These are phyloP conservation scores for Pseudopithomyces chartarum DNA, from an alignment of 2,329 filamentous ascomycete genomes.

Conservation along the genomic window DNA sequence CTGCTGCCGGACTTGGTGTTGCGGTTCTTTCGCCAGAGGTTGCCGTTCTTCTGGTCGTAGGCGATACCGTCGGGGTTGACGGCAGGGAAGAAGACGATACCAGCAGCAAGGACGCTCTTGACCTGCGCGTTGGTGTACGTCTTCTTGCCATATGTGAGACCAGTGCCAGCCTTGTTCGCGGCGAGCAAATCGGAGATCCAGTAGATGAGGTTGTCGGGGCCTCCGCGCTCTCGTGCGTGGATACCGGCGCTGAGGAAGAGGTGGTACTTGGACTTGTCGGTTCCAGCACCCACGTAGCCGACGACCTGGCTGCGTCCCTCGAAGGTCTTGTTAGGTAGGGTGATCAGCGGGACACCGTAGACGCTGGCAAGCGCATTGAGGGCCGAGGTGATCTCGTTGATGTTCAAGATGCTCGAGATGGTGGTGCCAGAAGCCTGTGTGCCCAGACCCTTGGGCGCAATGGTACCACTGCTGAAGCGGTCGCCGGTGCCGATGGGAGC, in stretches of 20 bases:
- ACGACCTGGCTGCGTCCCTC: conserved; percentile 49
- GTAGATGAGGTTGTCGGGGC: conserved; percentile 62
- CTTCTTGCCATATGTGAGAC: conserved; percentile 58
- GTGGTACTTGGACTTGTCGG: conserved; percentile 50
- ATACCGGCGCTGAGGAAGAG: conserved; percentile 60
- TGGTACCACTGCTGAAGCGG: conserved; percentile 48
- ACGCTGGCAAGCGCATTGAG: conserved; percentile 50
- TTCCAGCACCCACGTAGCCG: conserved; percentile 47
- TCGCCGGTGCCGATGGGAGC: conserved; percentile 46
- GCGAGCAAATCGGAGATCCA: conserved; percentile 63
- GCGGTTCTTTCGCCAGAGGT: conserved; percentile 45
- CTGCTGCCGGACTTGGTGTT: conserved; percentile 46
- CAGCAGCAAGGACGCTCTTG: conserved; percentile 55
- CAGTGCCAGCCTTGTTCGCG: conserved; percentile 56
- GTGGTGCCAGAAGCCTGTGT: conserved; percentile 20
- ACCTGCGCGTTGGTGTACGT: conserved; percentile 60
- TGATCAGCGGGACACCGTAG: conserved; percentile 47
- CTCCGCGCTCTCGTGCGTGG: conserved; percentile 64
- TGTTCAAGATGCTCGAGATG: conserved; percentile 53
- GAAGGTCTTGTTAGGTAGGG: conserved; percentile 52
- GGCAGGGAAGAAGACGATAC: conserved; percentile 58
- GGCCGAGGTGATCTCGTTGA: conserved; percentile 52
- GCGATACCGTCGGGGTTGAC: conserved; percentile 44
- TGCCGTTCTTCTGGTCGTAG: conserved; percentile 40
- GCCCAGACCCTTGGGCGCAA: conserved; percentile 51